phyloP scores from a whole-genome alignment of 108 stramenopile species.

The Mediolabrus comicus region DNA sequence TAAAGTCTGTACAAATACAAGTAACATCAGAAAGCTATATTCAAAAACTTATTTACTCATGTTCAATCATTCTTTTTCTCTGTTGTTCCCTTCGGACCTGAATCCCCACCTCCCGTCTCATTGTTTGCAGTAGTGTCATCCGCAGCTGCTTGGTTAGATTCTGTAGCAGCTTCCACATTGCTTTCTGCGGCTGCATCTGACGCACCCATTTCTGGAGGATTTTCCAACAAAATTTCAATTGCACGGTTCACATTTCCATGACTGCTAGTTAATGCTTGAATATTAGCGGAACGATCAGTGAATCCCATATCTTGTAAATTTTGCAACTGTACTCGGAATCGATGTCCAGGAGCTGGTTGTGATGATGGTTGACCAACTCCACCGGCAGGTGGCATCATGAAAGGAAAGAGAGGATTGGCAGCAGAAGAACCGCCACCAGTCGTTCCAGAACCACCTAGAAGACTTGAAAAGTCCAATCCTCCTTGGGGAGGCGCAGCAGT shows the following conservation, averaged over 20 bases:
- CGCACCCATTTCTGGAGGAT: constrained; percentile 34
- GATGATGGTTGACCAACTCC: constrained; percentile 3
- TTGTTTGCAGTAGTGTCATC: constrained; percentile 2
- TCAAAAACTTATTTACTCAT: not conserved
- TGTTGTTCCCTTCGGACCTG: constrained; percentile 49
- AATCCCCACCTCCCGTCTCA: constrained; percentile 4
- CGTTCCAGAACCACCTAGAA: constrained; percentile 19
- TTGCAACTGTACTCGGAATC: constrained; percentile 72
- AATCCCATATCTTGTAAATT: constrained; percentile 87
- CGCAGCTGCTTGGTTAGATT: constrained; percentile 1
- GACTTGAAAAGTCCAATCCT: constrained; percentile 64
- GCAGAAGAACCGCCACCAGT: constrained; percentile 23
- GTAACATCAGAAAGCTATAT: not conserved
- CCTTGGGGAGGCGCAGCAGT: constrained; percentile 25
- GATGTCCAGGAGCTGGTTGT: constrained; percentile 54
- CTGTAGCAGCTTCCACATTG: constrained; percentile 4
- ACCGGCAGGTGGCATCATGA: constrained; percentile 14
- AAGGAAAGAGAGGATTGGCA: constrained; percentile 23
- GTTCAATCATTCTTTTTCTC: constrained; percentile 74
- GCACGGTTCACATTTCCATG: constrained; percentile 89
- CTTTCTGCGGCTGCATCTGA: constrained; percentile 11
- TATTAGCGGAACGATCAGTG: constrained; percentile 74
- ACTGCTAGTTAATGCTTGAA: constrained; percentile 62
- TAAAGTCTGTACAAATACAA: constrained; percentile 19
- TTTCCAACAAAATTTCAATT: constrained; percentile 72